Base-by-base conservation (phyloP, 2,329 filamentous ascomycete genomes). In the Helminthosporium solani region DNA sequence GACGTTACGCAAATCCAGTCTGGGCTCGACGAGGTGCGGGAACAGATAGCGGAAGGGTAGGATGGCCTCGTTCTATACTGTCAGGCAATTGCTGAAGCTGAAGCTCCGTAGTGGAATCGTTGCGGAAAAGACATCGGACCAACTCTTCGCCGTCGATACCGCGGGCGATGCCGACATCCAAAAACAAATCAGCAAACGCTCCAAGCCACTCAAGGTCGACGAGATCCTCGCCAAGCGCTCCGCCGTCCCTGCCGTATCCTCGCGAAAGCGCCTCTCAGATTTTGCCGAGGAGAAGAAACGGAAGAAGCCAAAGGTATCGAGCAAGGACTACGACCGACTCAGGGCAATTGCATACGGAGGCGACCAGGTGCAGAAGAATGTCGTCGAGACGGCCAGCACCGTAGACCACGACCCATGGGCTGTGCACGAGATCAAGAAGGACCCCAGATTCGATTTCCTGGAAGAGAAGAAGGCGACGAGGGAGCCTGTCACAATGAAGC, bases 41-140 rank as follows among this genome's bases (percentile, higher is more conserved):
- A 95, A 48, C 88, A 97, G 75, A 86, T 96, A 51, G 94, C 95
- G 57, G 81, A 86, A 77, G 94, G 94, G 90, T 92, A 80, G 78
- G 49, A 42, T 47, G 42, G 42, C 21, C 37, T 19, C 30, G n/a
- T 23, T 18, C 30, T 27, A 6, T 25, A n/a, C 20, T 25, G 33
- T 35, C 11, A 36, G 15, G 16, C 5, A 20, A 30, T 27, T 25
- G 34, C 54, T 66, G 40, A 64, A 42, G 35, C n/a, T n/a, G n/a
- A n/a, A n/a, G n/a, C n/a, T 54, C 19, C 54, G 30, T 56, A 95
- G 90, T 71, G 94, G 92, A 69, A 81, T 96, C 14, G 77, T 97
- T 42, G 80, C 85, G 41, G 94, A 99, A 70, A 90, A 90, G 68
- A 72, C 83, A 0, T 89, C 91, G 1, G 83, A 86, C 42, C 84